Evolutionary conservation across 345 rosid genomes (phyloP).

Genomic region (Cochlearia excelsa): DNA sequence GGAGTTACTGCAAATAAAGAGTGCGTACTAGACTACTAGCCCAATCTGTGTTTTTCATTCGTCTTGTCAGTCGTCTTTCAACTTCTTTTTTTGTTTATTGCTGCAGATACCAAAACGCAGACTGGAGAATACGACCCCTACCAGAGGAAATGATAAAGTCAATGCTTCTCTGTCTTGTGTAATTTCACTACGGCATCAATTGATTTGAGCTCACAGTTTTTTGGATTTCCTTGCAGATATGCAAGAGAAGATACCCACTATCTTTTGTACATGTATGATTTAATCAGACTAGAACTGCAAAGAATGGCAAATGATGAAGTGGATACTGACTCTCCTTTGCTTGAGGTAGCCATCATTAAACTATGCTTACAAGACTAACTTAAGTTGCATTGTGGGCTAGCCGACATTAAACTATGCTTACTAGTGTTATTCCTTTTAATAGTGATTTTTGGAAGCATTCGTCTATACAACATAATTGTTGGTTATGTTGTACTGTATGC

Average conservation of each 20-base stretch:
- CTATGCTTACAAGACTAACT: conserved; percentile 8
- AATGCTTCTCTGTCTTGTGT: conserved; percentile 12
- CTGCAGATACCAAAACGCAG: conserved; percentile 92
- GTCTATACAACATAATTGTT: neutral
- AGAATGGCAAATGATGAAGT: conserved; percentile 46
- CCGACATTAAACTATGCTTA: too few relatives aligned
- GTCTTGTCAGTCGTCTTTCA: conserved; percentile 13
- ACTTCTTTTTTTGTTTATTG: conserved; percentile 15
- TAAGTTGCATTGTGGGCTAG: neutral
- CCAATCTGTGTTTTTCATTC: conserved; percentile 25
- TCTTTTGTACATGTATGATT: conserved; percentile 72
- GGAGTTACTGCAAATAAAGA: conserved; percentile 91
- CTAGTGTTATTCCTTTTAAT: neutral
- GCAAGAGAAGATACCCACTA: conserved; percentile 98
- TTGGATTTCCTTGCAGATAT: conserved; percentile 55
- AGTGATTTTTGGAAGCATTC: conserved; percentile 11
- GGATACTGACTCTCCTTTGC: conserved; percentile 48
- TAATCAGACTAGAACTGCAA: conserved; percentile 53
- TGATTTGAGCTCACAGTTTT: conserved; percentile 10
- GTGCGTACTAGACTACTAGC: conserved; percentile 40
- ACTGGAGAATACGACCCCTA: conserved; percentile 98
- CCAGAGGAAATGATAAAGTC: conserved; percentile 87
- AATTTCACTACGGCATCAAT: conserved; percentile 15
- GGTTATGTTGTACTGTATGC: too few relatives aligned
- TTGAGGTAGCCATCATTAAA: conserved; percentile 53